These are phyloP conservation scores for Botrytis sinoallii DNA, from an alignment of 2,329 filamentous ascomycete species.

Conservation along the genomic window DNA sequence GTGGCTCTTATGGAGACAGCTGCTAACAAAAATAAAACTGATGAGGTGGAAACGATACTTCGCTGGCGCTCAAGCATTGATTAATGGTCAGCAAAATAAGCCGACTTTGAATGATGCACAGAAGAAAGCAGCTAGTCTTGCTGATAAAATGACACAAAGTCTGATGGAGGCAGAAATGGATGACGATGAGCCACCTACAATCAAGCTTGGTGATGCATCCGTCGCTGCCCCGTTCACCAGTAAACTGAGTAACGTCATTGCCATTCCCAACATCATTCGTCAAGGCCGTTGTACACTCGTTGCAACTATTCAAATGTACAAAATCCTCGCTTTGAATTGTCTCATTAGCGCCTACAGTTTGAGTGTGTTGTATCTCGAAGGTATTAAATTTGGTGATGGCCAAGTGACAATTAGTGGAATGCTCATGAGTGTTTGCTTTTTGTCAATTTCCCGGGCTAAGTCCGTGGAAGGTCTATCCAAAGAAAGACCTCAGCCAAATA, in stretches of 20 bases:
- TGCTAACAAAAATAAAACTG: conserved; percentile 51
- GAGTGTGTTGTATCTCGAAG: conserved; percentile 92
- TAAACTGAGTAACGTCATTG: conserved; percentile 94
- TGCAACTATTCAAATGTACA: conserved; percentile 99
- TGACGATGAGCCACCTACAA: conserved; percentile 83
- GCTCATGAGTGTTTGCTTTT: conserved; percentile 99
- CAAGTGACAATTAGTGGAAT: conserved; percentile 99
- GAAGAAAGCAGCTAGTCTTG: conserved; percentile 71
- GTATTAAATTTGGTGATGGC: conserved; percentile 98
- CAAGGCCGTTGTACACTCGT: conserved; percentile 97
- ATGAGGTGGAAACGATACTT: conserved; percentile 59
- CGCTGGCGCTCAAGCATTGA: conserved; percentile 59
- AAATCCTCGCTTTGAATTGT: conserved; percentile 96
- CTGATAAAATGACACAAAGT: conserved; percentile 78
- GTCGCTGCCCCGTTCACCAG: conserved; percentile 97
- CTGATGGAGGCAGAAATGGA: conserved; percentile 91
- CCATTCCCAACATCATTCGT: conserved; percentile 96
- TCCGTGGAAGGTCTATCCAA: conserved; percentile 94
- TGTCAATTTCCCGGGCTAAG: conserved; percentile 96
- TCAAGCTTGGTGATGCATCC: conserved; percentile 96
- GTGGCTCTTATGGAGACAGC: conserved; percentile 51
- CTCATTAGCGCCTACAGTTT: conserved; percentile 96
- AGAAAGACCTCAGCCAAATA: conserved; percentile 95
- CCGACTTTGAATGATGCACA: conserved; percentile 63
- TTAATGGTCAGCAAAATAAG: conserved; percentile 48